Conservation (phyloP, 371 early-diverging fungal species). For the Actinomortierella wolfii region DNA sequence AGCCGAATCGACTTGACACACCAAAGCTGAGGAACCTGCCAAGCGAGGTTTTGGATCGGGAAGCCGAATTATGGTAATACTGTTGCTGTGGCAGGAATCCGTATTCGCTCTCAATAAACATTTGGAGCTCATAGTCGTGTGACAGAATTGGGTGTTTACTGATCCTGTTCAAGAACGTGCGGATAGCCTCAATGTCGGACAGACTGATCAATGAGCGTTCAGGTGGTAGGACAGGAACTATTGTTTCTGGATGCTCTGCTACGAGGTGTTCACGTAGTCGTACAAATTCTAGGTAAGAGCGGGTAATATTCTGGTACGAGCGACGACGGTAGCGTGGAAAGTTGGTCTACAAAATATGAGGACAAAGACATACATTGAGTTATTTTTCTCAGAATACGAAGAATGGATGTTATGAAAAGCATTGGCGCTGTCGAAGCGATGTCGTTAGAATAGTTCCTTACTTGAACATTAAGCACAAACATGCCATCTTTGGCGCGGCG, state of each 20-base stretch:
- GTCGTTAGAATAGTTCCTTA: not conserved
- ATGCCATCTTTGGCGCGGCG: constrained; percentile 37
- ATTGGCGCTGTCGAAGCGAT: not conserved
- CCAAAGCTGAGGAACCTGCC: constrained; percentile 33
- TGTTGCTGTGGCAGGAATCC: constrained; percentile 5
- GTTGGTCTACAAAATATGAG: constrained; percentile 20
- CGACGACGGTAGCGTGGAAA: constrained; percentile 41
- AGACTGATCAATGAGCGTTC: constrained; percentile 35
- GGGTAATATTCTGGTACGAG: constrained; percentile 35
- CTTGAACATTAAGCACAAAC: constrained; percentile 37
- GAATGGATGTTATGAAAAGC: not conserved
- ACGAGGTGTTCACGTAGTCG: constrained; percentile 38
- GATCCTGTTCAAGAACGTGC: constrained; percentile 31
- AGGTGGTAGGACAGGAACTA: constrained; percentile 36
- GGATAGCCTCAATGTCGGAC: constrained; percentile 31
- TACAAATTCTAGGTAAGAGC: constrained; percentile 40
- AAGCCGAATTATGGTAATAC: no score
- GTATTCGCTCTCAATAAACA: constrained; percentile 46
- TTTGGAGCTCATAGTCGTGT: constrained; percentile 41
- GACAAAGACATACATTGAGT: not conserved
- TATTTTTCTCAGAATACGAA: not conserved
- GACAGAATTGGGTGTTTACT: constrained; percentile 37
- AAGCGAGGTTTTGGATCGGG: not conserved
- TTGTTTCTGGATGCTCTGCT: constrained; percentile 38
- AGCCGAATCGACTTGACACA: constrained; percentile 29